Conservation (phyloP, 2,329 filamentous ascomycete species). For the Aurifilum marmelostoma region DNA sequence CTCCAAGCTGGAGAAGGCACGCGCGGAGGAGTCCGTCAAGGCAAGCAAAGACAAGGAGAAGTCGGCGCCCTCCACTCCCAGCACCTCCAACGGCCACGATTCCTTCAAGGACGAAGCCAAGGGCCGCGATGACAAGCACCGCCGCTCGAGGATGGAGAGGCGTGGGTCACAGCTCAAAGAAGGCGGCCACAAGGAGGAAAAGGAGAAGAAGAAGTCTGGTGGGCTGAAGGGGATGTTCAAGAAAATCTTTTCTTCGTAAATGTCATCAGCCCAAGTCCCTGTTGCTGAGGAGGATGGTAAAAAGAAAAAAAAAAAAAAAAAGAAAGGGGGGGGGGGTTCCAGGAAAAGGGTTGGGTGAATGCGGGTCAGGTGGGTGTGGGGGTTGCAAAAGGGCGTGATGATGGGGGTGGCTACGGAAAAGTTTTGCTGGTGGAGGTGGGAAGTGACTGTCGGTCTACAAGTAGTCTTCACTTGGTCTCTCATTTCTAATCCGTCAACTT, state of each 20-base stretch:
- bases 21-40: conserved; percentile 31
- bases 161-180: conserved; percentile 27
- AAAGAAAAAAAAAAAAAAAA: background rate
- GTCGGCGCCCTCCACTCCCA: background rate
- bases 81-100: conserved; percentile 4
- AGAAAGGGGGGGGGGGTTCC: no score
- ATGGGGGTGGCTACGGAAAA: background rate
- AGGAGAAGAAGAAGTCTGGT: conserved; percentile 28
- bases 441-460: background rate
- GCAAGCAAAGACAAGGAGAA: conserved; percentile 20
- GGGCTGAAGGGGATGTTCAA: conserved; percentile 30
- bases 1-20: conserved; percentile 34
- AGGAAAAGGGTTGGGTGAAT: conserved; percentile 9
- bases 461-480: conserved; percentile 10
- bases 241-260: conserved; percentile 26
- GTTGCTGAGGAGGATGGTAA: background rate
- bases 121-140: conserved; percentile 28
- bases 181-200: conserved; percentile 22
- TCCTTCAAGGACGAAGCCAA: conserved; percentile 14
- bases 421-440: background rate
- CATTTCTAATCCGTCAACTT: conserved; percentile 15
- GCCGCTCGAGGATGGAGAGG: conserved; percentile 26
- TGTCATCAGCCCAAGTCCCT: background rate
- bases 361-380: no score
- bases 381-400: background rate